These are phyloP conservation scores for Nemania sp. DNA, from an alignment of 2,329 filamentous ascomycete genomes.

Conservation along the genomic window DNA sequence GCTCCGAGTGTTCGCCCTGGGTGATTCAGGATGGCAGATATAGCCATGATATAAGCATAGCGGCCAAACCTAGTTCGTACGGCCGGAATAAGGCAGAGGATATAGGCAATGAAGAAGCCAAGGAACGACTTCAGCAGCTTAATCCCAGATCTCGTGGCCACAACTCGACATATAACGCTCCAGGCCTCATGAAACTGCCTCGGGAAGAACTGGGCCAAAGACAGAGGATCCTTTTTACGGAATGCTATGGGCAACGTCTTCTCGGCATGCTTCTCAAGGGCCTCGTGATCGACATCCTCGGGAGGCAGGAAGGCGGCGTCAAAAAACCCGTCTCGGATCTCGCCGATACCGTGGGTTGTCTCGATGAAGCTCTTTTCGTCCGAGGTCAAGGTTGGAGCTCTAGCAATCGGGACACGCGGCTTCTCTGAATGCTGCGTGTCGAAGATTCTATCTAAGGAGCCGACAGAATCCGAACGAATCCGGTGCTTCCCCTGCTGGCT, in stretches of 20 bases:
- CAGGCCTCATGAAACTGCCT: constrained; percentile 61
- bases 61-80: constrained; percentile 64
- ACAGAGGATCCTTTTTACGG: constrained; percentile 61
- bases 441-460: constrained; percentile 49
- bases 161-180: constrained; percentile 56
- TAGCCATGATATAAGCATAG: constrained; percentile 66
- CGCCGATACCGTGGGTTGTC: constrained; percentile 58
- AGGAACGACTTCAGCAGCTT: constrained; percentile 65
- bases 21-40: constrained; percentile 70
- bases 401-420: constrained; percentile 29
- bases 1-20: constrained; percentile 67
- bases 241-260: constrained; percentile 61
- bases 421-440: constrained; percentile 43
- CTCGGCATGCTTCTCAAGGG: constrained; percentile 57
- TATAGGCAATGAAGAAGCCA: constrained; percentile 68
- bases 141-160: constrained; percentile 64
- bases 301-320: constrained; percentile 62
- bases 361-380: constrained; percentile 50
- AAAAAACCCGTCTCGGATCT: constrained; percentile 61
- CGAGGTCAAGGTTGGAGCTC: constrained; percentile 36
- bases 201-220: constrained; percentile 59
- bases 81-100: constrained; percentile 64
- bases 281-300: constrained; percentile 53
- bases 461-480: constrained; percentile 42
- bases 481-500: constrained; percentile 36